These are phyloP conservation scores for Salicornia ramosissima DNA, from an alignment of 148 eudicot genomes.

Conservation along the genomic window DNA sequence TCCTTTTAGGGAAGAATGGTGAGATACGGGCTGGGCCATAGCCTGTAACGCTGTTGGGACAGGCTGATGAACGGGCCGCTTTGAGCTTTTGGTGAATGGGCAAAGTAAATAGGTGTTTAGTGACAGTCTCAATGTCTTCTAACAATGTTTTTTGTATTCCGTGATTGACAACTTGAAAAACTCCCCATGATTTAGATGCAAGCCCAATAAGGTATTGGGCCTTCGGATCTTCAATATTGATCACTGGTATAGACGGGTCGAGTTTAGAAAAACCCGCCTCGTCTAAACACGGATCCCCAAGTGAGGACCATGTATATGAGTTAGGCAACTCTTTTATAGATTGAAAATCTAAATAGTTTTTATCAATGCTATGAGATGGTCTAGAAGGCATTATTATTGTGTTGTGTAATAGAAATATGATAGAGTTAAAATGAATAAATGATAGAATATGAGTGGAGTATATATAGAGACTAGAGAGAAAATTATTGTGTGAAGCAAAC, in stretches of 20 bases:
- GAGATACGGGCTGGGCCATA: constrained; percentile 71
- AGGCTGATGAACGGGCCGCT: constrained; percentile 50
- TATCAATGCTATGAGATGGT: not conserved
- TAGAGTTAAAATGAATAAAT: not conserved
- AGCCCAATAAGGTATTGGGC: constrained; percentile 42
- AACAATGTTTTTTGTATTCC: constrained; percentile 35
- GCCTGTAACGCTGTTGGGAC: constrained; percentile 50
- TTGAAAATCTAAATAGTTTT: not conserved
- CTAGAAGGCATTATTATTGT: constrained; percentile 41
- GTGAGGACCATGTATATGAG: constrained; percentile 50
- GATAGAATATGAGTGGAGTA: constrained; percentile 14
- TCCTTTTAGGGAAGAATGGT: constrained; percentile 58
- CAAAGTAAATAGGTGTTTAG: constrained; percentile 45
- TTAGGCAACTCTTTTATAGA: constrained; percentile 62
- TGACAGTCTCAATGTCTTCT: constrained; percentile 35
- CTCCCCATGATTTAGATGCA: constrained; percentile 87
- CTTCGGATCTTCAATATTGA: constrained; percentile 43
- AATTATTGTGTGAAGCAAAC: not conserved
- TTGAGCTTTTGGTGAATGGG: constrained; percentile 64
- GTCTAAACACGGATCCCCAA: not conserved
- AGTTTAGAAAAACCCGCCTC: not conserved
- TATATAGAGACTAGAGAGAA: constrained; percentile 20
- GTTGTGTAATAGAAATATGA: constrained; percentile 8
- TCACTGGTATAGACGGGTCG: constrained; percentile 35
- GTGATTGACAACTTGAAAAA: constrained; percentile 63